phyloP scores from a whole-genome alignment of 225 moss, liverwort and hornwort species.

The Antitrichia curtipendula region DNA sequence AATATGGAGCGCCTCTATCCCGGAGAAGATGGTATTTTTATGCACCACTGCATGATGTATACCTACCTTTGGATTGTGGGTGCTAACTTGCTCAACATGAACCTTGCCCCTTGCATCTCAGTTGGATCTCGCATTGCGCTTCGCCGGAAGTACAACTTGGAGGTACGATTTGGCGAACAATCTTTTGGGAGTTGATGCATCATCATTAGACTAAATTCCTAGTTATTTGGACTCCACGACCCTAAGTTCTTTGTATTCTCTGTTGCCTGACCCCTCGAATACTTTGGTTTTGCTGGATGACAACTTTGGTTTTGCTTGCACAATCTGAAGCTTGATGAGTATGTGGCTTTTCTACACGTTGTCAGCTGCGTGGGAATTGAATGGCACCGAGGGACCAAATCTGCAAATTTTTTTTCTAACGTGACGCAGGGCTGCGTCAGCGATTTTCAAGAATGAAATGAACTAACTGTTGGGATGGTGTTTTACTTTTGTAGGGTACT shows the following conservation, averaged over 20 bases:
- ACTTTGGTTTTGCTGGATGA: background rate
- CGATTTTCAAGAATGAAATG: background rate
- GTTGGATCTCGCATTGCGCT: slow-evolving; percentile 64
- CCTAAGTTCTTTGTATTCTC: background rate
- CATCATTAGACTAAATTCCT: background rate
- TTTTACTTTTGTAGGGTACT: background rate
- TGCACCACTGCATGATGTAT: slow-evolving; percentile 69
- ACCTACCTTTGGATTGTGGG: slow-evolving; percentile 55
- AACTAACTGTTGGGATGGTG: background rate
- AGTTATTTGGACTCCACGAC: background rate
- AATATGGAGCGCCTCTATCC: slow-evolving; percentile 81
- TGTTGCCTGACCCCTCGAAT: background rate
- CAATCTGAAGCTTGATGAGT: background rate
- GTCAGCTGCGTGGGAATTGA: background rate
- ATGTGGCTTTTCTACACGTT: background rate
- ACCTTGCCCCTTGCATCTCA: slow-evolving; percentile 66
- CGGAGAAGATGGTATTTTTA: slow-evolving; percentile 31
- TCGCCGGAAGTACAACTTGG: slow-evolving; percentile 62
- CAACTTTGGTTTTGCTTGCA: background rate
- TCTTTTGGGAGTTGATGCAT: background rate
- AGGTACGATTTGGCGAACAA: slow-evolving; percentile 16
- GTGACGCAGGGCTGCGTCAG: background rate
- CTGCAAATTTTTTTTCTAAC: background rate
- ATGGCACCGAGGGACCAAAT: background rate
- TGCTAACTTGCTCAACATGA: slow-evolving; percentile 34